A percentile compares a stretch with the other conserved stretches of the same genome.
These are phyloP conservation scores for Paramecium primaurelia DNA, from an alignment of 73 alveolate species.

Conservation along the genomic window DNA sequence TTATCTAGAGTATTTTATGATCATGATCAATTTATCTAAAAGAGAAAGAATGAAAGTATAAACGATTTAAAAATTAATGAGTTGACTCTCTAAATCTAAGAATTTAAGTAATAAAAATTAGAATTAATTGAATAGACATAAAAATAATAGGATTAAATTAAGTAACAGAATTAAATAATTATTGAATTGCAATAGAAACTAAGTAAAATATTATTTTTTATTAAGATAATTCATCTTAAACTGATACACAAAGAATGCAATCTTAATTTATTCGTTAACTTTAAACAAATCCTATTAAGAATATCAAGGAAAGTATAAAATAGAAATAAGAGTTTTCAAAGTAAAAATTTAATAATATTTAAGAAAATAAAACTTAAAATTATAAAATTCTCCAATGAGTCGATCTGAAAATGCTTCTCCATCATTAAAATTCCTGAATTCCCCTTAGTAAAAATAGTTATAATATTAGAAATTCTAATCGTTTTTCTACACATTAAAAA, in stretches of 20 bases:
- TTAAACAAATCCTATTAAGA: background rate
- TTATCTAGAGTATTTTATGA: background rate
- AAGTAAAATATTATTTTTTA: background rate
- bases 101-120: background rate
- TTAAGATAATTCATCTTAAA: background rate
- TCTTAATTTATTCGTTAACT: background rate
- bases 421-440: background rate
- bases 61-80: background rate
- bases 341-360: background rate
- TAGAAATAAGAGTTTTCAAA: background rate
- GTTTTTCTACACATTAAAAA: background rate
- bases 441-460: background rate
- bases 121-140: background rate
- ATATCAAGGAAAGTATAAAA: background rate
- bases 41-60: background rate
- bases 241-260: background rate
- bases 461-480: background rate
- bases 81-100: background rate
- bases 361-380: background rate
- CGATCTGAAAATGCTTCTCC: constrained; percentile 5
- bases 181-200: background rate
- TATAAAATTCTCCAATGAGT: background rate
- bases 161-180: background rate
- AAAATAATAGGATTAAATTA: background rate
- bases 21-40: background rate